Base-by-base conservation (phyloP, 495 filamentous ascomycete species). In the Evansstolkia leycettana region DNA sequence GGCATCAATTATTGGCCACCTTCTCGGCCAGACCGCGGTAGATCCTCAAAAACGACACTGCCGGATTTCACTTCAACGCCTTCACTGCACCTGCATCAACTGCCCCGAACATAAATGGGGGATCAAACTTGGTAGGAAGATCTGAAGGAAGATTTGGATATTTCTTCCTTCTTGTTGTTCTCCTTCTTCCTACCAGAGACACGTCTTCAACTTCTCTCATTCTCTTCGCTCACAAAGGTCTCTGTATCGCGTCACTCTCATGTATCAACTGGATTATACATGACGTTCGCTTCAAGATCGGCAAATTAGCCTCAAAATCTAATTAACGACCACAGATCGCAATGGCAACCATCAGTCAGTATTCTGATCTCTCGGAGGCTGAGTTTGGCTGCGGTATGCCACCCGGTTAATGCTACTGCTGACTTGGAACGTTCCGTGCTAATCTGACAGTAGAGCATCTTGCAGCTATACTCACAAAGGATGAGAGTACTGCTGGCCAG, bases 311-410 rank as follows among this genome's bases (percentile, higher is more conserved):
- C n/a, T n/a, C n/a, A n/a, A n/a, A n/a, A n/a, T n/a, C n/a, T n/a
- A n/a, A n/a, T n/a, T n/a, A n/a, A n/a, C n/a, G n/a, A 7, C 26
- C 24, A 34, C 37, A 17, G 31, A 32, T 32, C 7, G n/a, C 28
- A 40, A 60, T 60, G 55, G 61, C 61, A 14, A 60, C 39, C 17
- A 53, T 62, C 8, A 49, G 51, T 34, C 60, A 53, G 1, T 41
- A 58, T 17, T 46, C 52, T 10, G 41, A 58, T 25, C 49, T 65
- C 13, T 61, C 61, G 1, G 64, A 67, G 42, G 56, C 64, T 2
- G 60, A 57, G 28, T 67, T 51, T 40, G 64, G 64, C 34, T 67
- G 64, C 33, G 64, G 63, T 67, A 60, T 45, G 63, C 48, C 35
- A 20, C 13, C 3, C 15, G 7, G 19, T 38, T 14, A 12, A 36